These are phyloP conservation scores for Musa schizocarpa DNA, from an alignment of 176 grass and related monocot genomes.

Conservation along the genomic window DNA sequence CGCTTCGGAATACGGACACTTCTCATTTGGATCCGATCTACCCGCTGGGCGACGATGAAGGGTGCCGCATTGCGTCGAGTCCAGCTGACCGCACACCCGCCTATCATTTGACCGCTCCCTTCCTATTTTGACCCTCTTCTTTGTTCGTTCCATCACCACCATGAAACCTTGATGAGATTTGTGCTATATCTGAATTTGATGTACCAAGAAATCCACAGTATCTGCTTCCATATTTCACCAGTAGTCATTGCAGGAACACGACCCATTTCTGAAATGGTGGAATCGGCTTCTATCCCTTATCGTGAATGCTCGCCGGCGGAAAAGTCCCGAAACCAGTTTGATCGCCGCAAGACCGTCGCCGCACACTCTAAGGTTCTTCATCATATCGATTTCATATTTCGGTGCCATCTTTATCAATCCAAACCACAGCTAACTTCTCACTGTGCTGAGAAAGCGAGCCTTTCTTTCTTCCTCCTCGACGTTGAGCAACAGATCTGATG, in stretches of 20 bases:
- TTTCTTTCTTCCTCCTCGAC: slow-evolving; percentile 6
- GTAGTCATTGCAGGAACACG: slow-evolving; percentile 2
- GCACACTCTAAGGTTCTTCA: not conserved
- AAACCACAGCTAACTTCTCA: not conserved
- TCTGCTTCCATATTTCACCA: not conserved
- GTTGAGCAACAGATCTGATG: slow-evolving; percentile 1
- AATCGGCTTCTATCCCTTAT: not conserved
- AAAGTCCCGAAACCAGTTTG: not conserved
- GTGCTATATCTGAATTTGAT: no score
- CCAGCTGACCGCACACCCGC: no score
- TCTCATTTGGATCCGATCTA: no score
- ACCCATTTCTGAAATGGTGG: slow-evolving; percentile 8
- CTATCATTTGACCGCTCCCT: no score
- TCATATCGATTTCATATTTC: not conserved
- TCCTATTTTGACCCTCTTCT: no score
- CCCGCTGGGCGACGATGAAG: no score
- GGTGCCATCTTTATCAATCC: not conserved
- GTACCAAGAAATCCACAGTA: no score
- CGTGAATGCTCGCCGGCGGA: not conserved
- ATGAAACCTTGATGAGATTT: no score
- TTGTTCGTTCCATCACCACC: no score
- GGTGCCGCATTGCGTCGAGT: no score
- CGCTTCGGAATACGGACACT: no score
- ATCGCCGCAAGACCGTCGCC: not conserved
- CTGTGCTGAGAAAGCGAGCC: slow-evolving; percentile 1